These are phyloP conservation scores for Fraxinus floribunda DNA, from an alignment of 305 asterid genomes.

Conservation along the genomic window DNA sequence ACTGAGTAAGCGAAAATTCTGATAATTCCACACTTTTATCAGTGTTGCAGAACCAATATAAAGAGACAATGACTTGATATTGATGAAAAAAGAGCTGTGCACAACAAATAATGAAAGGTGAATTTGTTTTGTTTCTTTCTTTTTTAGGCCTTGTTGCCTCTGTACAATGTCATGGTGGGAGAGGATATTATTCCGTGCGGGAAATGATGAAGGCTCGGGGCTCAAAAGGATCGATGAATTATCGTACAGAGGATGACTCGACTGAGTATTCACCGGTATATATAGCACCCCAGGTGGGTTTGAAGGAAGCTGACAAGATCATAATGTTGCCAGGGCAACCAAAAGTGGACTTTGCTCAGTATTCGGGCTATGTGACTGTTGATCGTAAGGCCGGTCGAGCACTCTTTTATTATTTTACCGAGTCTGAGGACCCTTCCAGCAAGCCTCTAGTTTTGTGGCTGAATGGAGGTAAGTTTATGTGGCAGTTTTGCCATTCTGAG, in stretches of 20 bases:
- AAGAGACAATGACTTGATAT: not conserved
- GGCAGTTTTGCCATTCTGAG: not conserved
- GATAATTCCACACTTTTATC: not conserved
- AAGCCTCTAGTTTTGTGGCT: slow-evolving; percentile 57
- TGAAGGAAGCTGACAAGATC: slow-evolving; percentile 44
- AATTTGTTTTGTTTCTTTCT: slow-evolving; percentile 20
- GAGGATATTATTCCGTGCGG: slow-evolving; percentile 23
- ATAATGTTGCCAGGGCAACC: slow-evolving; percentile 45
- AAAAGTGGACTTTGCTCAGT: slow-evolving; percentile 35
- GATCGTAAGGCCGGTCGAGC: slow-evolving; percentile 48
- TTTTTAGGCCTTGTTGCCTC: slow-evolving; percentile 25
- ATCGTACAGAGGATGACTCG: slow-evolving; percentile 2
- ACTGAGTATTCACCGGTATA: slow-evolving; percentile 33
- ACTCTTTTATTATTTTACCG: slow-evolving; percentile 48
- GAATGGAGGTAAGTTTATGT: slow-evolving; percentile 41
- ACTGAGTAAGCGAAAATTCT: not conserved
- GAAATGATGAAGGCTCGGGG: slow-evolving; percentile 10
- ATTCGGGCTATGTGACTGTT: slow-evolving; percentile 53
- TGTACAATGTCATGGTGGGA: slow-evolving; percentile 28
- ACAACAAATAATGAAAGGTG: slow-evolving; percentile 27
- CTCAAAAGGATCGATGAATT: slow-evolving; percentile 15
- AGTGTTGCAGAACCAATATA: not conserved
- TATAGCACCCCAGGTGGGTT: slow-evolving; percentile 35
- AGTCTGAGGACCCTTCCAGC: slow-evolving; percentile 33
- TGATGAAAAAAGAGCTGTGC: not conserved